These are phyloP conservation scores for Aspergillus floridensis DNA, from an alignment of 2,329 filamentous ascomycete species.

Conservation along the genomic window DNA sequence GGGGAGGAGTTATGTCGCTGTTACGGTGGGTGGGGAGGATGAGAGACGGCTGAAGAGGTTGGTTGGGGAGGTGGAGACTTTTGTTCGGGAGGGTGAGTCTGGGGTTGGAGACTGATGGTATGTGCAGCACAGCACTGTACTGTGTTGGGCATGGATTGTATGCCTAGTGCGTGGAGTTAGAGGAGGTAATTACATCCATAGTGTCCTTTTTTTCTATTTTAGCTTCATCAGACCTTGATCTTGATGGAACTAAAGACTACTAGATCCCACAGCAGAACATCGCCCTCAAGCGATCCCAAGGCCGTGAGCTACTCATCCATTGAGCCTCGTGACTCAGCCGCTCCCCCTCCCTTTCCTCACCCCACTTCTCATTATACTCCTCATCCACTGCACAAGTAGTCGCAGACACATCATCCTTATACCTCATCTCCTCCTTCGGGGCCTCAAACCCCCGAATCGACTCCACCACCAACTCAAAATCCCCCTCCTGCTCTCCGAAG, in stretches of 20 bases:
- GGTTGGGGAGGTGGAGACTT: neutral
- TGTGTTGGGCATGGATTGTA: too few relatives aligned
- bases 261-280: neutral
- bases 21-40: conserved; percentile 1
- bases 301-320: neutral
- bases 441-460: conserved; percentile 52
- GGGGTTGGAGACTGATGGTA: neutral
- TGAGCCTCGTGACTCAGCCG: neutral
- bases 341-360: neutral
- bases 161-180: too few relatives aligned
- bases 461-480: conserved; percentile 58
- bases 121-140: neutral
- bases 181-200: too few relatives aligned
- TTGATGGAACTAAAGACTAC: neutral
- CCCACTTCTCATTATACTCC: neutral
- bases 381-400: neutral
- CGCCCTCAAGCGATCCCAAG: neutral
- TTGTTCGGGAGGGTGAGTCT: neutral
- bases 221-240: too few relatives aligned
- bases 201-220: too few relatives aligned
- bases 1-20: neutral
- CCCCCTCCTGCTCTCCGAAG: conserved; percentile 70
- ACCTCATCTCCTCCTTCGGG: conserved; percentile 1
- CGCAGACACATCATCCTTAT: neutral
- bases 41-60: neutral